Conservation (phyloP, 768 basidiomycete genomes). For the Amanita rubescens region DNA sequence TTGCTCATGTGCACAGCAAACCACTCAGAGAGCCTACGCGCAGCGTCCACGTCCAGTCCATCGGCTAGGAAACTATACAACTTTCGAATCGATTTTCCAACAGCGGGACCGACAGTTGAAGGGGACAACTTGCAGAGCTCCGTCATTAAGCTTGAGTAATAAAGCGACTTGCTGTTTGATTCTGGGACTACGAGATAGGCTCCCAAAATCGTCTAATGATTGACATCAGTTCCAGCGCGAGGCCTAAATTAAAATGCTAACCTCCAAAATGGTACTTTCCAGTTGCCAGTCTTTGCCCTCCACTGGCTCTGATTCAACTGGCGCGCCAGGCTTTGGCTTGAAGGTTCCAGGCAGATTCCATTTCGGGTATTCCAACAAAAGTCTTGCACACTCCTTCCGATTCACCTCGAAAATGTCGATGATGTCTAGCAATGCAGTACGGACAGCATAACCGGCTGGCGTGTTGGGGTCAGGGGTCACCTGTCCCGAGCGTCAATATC, state of each 20-base stretch:
- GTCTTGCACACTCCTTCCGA: slow-evolving; percentile 86
- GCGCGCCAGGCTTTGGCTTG: slow-evolving; percentile 65
- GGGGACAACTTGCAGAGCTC: slow-evolving; percentile 96
- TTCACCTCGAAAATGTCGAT: slow-evolving; percentile 92
- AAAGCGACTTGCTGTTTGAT: slow-evolving; percentile 68
- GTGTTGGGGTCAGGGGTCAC: slow-evolving; percentile 70
- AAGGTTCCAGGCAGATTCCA: slow-evolving; percentile 84
- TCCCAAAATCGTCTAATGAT: slow-evolving; percentile 58
- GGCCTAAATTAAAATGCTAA: slow-evolving; percentile 21
- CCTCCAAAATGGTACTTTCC: slow-evolving; percentile 86
- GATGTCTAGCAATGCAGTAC: slow-evolving; percentile 65
- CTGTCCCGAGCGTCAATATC: slow-evolving; percentile 28
- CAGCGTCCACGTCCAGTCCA: slow-evolving; percentile 80
- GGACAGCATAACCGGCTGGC: slow-evolving; percentile 73
- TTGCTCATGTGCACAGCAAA: slow-evolving; percentile 96
- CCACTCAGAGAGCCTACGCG: slow-evolving; percentile 87
- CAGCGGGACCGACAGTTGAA: slow-evolving; percentile 87
- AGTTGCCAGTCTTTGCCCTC: slow-evolving; percentile 76
- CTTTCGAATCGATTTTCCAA: slow-evolving; percentile 91
- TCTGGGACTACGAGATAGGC: slow-evolving; percentile 72
- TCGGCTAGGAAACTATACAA: slow-evolving; percentile 74
- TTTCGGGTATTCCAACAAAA: slow-evolving; percentile 79
- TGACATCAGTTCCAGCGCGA: background rate
- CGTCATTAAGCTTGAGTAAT: slow-evolving; percentile 83
- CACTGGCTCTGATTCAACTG: slow-evolving; percentile 40